Percentiles rank a stretch among this genome's conserved stretches.
Evolutionary conservation across 2,329 filamentous ascomycete species (phyloP).

Genomic region (Penicillium sp.): DNA sequence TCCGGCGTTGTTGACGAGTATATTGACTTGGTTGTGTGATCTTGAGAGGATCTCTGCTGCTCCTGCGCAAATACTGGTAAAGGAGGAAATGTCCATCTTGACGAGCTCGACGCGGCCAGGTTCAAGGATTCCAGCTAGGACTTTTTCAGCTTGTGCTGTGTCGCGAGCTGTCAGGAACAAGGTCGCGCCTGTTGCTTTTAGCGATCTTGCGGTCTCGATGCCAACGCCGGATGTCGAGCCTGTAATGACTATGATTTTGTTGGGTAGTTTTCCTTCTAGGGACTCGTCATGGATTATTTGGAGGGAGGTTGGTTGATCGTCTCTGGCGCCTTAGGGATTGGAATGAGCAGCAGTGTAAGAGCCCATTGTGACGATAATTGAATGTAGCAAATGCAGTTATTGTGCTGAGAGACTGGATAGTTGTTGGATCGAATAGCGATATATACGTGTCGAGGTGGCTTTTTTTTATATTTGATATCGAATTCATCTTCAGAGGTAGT

Average conservation of each 20-base stretch:
- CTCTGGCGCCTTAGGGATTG: conserved; percentile 22
- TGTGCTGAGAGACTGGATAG: not conserved
- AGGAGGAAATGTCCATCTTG: conserved; percentile 20
- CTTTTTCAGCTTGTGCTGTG: conserved; percentile 40
- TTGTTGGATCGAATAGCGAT: not conserved
- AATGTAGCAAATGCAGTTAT: not conserved
- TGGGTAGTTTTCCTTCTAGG: conserved; percentile 17
- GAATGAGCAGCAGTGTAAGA: conserved; percentile 26
- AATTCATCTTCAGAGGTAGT: too few species aligned
- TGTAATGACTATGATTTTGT: conserved; percentile 44
- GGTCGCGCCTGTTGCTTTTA: conserved; percentile 48
- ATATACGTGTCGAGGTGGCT: not conserved
- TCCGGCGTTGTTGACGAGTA: conserved; percentile 47
- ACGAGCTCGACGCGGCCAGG: conserved; percentile 37
- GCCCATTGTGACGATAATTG: conserved; percentile 6
- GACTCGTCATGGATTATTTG: conserved; percentile 27
- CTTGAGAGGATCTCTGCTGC: conserved; percentile 7
- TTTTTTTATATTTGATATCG: too few species aligned
- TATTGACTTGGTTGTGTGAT: conserved; percentile 9
- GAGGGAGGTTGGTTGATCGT: conserved; percentile 24
- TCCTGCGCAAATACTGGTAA: conserved; percentile 15
- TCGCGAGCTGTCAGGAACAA: conserved; percentile 48
- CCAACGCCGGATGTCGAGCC: conserved; percentile 47
- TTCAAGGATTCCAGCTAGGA: conserved; percentile 29
- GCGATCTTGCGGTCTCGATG: conserved; percentile 45